Base-by-base conservation (phyloP, 2,329 filamentous ascomycete genomes). In the Talaromyces albobiverticillius region DNA sequence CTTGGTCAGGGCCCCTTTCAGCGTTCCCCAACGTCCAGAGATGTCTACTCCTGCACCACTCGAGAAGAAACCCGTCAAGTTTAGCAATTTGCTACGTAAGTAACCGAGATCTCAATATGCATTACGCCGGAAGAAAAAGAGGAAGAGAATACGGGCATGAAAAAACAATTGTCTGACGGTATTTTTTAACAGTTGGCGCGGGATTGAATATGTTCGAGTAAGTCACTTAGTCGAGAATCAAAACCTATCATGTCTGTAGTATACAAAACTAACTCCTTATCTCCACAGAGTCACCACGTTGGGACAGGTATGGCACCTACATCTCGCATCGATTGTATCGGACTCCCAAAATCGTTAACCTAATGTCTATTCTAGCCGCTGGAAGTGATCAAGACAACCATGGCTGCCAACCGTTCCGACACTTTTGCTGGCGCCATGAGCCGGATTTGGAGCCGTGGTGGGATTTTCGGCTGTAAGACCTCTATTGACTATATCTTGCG, bases 61-160 rank as follows among this genome's bases (percentile, higher is more conserved):
- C 73, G 92, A 96, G 87, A 97, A 97, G 89, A 97, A 97, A 85
- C 94, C 94, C 63, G 84, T 99, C 84, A 97, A 96, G 85, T 97
- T 97, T 83, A 96, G 91, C 81, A 99, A 99, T 80, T 77, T 99
- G 83, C 81, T 99, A 69, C 85, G 80, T 83, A 70, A 71, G 80
- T 79, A 1, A 18, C 9, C 41, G 41, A 45, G 41, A 3, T 20
- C 14, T 4, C 2, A 29, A 18, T 14, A 36, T 23, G 41, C 18
- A 8, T 36, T 36, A n/a, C n/a, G n/a, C n/a, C n/a, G 13, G 32
- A 34, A 34, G 31, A 36, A 20, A 29, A 18, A 26, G 29, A 14
- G 8, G 29, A 2, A 23, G 14, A 10, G 29, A 38, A n/a, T n/a
- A n/a, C n/a, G n/a, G n/a, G n/a, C n/a, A n/a, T n/a, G 18, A 50